Base-by-base conservation (phyloP, 2,329 filamentous ascomycete genomes). In the Pseudogymnoascus destructans region DNA sequence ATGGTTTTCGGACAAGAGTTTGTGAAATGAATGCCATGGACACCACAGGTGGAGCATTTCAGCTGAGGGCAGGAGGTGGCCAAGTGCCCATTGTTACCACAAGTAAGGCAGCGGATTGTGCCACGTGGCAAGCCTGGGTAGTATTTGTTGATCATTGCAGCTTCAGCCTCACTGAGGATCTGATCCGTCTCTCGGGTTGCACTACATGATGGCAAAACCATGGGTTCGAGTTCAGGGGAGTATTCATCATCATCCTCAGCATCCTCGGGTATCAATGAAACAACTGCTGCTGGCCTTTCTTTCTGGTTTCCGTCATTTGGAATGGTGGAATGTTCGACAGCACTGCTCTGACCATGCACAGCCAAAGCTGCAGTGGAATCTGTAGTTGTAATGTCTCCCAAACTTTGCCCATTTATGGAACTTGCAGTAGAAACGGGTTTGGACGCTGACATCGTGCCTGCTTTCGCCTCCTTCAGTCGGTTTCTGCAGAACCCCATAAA, bases 1-100 rank as follows among this genome's bases (percentile, higher is more conserved):
- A 69, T 68, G 32, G 72, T 73, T 4, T 70, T 71, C 9, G 79
- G 77, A 62, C 82, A 85, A 58, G 69, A 71, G 62, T 74, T 74
- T 4, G 73, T 70, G 57, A 73, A 73, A 66, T 85, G 80, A 8
- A 60, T 40, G 2, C 70, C 70, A 10, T 63, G 60, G 57, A 69
- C 71, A 21, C 70, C 67, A 65, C 78, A 84, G 58, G 75, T 75
- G 5, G 69, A 72, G 66, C 81, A 84, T 2, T 61, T 66, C 19
- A 72, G 65, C 10, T 72, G 67, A 10, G 76, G 74, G 64, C 80
- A 84, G 27, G 66, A 63, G 25, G 65, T 59, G 10, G 73, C 69
- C 15, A 63, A 64, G 67, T 85, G 81, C 9, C 75, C 75, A 38
- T 67, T 65, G 17, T 71, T 69, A 4, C 76, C 77, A 62, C 81